These are phyloP conservation scores for Naganishia kalamii DNA, from an alignment of 768 basidiomycete genomes.

Conservation along the genomic window DNA sequence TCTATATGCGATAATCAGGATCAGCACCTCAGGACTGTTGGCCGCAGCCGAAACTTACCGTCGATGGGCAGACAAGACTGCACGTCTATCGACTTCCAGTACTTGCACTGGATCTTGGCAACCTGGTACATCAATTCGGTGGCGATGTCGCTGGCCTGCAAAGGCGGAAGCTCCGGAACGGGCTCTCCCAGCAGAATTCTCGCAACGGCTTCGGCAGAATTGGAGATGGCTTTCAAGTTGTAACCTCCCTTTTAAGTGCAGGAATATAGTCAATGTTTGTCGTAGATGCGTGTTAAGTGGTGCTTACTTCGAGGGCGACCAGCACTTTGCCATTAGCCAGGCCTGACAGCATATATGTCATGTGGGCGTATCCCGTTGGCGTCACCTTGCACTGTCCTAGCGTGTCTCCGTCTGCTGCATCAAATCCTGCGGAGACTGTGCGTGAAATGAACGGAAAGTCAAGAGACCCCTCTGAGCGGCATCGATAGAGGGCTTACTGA, in stretches of 20 bases:
- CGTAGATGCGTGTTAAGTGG: background rate
- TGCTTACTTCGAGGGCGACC: conserved; percentile 80
- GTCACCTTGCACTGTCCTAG: conserved; percentile 86
- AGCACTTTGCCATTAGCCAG: conserved; percentile 83
- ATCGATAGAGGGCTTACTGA: conserved; percentile 60
- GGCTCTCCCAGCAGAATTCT: conserved; percentile 81
- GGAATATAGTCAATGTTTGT: background rate
- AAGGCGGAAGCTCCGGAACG: conserved; percentile 65
- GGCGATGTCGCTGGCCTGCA: conserved; percentile 67
- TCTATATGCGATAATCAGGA: background rate
- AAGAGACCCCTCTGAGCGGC: background rate
- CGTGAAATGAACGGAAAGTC: background rate
- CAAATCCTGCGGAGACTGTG: conserved; percentile 93
- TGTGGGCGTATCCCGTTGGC: conserved; percentile 90
- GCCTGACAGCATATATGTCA: conserved; percentile 92
- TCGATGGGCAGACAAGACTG: conserved; percentile 75
- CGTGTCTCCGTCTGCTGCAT: conserved; percentile 87
- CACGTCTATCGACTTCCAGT: conserved; percentile 81
- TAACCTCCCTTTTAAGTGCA: conserved; percentile 74
- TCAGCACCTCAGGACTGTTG: background rate
- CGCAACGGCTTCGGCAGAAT: conserved; percentile 79
- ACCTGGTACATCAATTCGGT: conserved; percentile 88
- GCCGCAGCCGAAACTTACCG: conserved; percentile 51
- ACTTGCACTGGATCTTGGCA: conserved; percentile 75
- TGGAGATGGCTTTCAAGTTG: conserved; percentile 79